Evolutionary conservation across 2,329 filamentous ascomycete genomes (phyloP).

Genomic region (Colletotrichum acutatum): DNA sequence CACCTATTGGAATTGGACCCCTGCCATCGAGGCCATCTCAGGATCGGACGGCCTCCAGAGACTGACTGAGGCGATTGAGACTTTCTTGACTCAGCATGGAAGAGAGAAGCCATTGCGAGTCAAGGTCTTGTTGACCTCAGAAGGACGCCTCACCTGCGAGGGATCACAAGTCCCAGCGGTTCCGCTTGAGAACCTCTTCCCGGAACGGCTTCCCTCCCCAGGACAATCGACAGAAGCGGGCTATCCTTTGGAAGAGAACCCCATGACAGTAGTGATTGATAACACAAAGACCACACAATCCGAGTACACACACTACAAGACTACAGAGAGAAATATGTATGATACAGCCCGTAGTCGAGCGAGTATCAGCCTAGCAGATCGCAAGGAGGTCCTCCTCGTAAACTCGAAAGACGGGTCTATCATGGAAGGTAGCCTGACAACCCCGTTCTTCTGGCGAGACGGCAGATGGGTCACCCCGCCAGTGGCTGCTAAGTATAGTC

Average conservation of each 20-base stretch:
- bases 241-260: constrained; percentile 41
- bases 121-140: constrained; percentile 63
- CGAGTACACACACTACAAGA: constrained; percentile 88
- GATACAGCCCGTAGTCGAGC: constrained; percentile 73
- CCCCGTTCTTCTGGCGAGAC: constrained; percentile 80
- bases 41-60: constrained; percentile 57
- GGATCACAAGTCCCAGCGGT: constrained; percentile 42
- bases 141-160: constrained; percentile 57
- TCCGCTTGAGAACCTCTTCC: constrained; percentile 66
- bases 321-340: constrained; percentile 79
- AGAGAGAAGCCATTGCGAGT: constrained; percentile 57
- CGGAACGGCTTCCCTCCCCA: constrained; percentile 63
- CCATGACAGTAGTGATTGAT: constrained; percentile 60
- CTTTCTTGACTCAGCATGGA: constrained; percentile 46
- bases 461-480: constrained; percentile 85
- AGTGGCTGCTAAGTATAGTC: constrained; percentile 55
- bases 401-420: constrained; percentile 70
- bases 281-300: constrained; percentile 53
- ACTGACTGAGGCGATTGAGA: constrained; percentile 47
- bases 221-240: constrained; percentile 40
- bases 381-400: constrained; percentile 80
- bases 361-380: constrained; percentile 60
- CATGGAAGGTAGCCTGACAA: constrained; percentile 89
- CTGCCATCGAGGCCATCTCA: constrained; percentile 55
- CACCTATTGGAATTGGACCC: constrained; percentile 64